These are phyloP conservation scores for Pichia occidentalis DNA, from an alignment of 805 yeast species.

Conservation along the genomic window DNA sequence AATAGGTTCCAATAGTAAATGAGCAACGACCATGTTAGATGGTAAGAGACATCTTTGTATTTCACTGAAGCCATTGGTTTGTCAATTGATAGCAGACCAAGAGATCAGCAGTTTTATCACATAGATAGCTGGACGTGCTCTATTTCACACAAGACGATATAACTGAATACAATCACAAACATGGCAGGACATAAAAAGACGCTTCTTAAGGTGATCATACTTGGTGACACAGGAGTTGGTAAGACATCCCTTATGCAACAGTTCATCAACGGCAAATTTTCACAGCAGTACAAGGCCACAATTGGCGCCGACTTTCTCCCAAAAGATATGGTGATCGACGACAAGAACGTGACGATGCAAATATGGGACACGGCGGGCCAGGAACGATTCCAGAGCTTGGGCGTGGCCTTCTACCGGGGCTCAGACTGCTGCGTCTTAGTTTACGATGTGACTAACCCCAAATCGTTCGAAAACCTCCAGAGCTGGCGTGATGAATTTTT, in stretches of 20 bases:
- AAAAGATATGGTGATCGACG: conserved; percentile 82
- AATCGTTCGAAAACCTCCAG: conserved; percentile 82
- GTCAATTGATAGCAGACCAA: no score
- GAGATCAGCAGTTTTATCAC: no score
- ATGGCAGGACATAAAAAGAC: conserved; percentile 53
- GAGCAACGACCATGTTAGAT: no score
- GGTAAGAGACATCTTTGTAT: no score
- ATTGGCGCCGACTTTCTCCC: conserved; percentile 97
- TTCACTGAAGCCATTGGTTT: no score
- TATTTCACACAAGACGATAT: no score
- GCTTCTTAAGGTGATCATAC: conserved; percentile 75
- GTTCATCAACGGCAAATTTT: conserved; percentile 89
- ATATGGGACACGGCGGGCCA: conserved; percentile 99
- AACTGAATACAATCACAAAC: not conserved
- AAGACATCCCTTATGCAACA: conserved; percentile 97
- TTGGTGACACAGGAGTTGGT: conserved; percentile 97
- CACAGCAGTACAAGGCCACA: conserved; percentile 94
- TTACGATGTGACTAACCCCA: conserved; percentile 91
- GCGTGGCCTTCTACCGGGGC: conserved; percentile 95
- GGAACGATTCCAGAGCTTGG: conserved; percentile 92
- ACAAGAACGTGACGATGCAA: conserved; percentile 71
- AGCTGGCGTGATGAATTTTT: conserved; percentile 95
- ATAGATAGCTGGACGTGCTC: no score
- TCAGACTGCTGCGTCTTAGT: conserved; percentile 97
- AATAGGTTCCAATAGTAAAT: no score